These are phyloP conservation scores for Asparagopsis taxiformis DNA, from an alignment of 31 red algal species.

Conservation along the genomic window DNA sequence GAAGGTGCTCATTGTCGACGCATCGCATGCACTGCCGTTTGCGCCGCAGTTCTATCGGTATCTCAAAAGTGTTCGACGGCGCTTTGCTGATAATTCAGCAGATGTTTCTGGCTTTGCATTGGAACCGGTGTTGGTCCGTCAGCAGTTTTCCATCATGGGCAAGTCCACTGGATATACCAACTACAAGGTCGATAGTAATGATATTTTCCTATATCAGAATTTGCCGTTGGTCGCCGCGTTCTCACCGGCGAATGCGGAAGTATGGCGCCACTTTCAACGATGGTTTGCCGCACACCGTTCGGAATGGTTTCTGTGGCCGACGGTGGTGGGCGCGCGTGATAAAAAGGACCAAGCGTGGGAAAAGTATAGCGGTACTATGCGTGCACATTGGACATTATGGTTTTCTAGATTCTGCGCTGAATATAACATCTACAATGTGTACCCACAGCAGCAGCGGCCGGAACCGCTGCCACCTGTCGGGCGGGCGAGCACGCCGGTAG, in stretches of 20 bases:
- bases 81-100: slow-evolving; percentile 12
- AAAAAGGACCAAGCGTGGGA: slow-evolving; percentile 53
- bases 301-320: slow-evolving; percentile 81
- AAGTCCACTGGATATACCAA: not conserved
- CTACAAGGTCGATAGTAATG: slow-evolving; percentile 1
- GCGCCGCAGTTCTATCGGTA: slow-evolving; percentile 27
- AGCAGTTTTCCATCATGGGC: not conserved
- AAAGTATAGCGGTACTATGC: slow-evolving; percentile 24
- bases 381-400: slow-evolving; percentile 72
- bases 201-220: slow-evolving; percentile 42
- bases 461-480: slow-evolving; percentile 21
- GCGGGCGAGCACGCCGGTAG: slow-evolving; percentile 1
- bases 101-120: slow-evolving; percentile 43
- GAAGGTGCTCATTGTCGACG: slow-evolving; percentile 34
- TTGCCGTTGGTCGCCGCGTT: slow-evolving; percentile 21
- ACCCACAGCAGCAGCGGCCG: slow-evolving; percentile 11
- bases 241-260: slow-evolving; percentile 25
- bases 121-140: slow-evolving; percentile 26
- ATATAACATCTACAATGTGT: slow-evolving; percentile 36
- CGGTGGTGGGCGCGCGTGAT: slow-evolving; percentile 40
- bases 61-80: slow-evolving; percentile 18
- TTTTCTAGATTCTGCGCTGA: slow-evolving; percentile 65
- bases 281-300: slow-evolving; percentile 66
- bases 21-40: slow-evolving; percentile 26
- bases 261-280: slow-evolving; percentile 52